Conservation (phyloP, 2,329 filamentous ascomycete species). For the Calonectria honghensis region DNA sequence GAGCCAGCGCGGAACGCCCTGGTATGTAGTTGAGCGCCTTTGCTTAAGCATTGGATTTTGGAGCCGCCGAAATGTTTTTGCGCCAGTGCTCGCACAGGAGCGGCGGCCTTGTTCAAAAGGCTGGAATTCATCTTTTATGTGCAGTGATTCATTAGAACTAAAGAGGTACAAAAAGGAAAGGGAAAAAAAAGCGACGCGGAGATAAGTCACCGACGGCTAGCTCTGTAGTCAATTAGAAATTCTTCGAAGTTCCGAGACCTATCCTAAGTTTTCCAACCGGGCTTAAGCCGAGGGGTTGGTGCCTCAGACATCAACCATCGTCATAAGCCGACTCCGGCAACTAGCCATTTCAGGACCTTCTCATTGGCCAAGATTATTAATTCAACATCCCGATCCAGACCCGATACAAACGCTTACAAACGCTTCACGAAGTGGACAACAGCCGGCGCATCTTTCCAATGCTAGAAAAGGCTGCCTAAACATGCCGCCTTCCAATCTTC, state of each 20-base stretch:
- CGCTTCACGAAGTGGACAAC: not conserved
- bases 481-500: not conserved
- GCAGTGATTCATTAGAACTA: slow-evolving; percentile 56
- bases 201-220: slow-evolving; percentile 42
- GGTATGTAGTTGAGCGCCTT: slow-evolving; percentile 61
- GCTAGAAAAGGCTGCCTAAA: not conserved
- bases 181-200: slow-evolving; percentile 33
- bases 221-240: slow-evolving; percentile 49
- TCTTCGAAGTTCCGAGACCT: slow-evolving; percentile 54
- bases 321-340: slow-evolving; percentile 56
- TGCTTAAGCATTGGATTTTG: slow-evolving; percentile 65
- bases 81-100: slow-evolving; percentile 67
- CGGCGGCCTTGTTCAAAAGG: slow-evolving; percentile 67
- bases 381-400: slow-evolving; percentile 45
- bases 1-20: slow-evolving; percentile 50
- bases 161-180: slow-evolving; percentile 41
- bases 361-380: slow-evolving; percentile 44
- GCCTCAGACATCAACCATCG: slow-evolving; percentile 57
- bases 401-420: slow-evolving; percentile 30
- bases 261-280: slow-evolving; percentile 57
- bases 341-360: slow-evolving; percentile 35
- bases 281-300: slow-evolving; percentile 52
- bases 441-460: not conserved
- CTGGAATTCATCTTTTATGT: slow-evolving; percentile 68
- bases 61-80: slow-evolving; percentile 64